Conservation (phyloP, 768 basidiomycete species). For the Imleria badia region DNA sequence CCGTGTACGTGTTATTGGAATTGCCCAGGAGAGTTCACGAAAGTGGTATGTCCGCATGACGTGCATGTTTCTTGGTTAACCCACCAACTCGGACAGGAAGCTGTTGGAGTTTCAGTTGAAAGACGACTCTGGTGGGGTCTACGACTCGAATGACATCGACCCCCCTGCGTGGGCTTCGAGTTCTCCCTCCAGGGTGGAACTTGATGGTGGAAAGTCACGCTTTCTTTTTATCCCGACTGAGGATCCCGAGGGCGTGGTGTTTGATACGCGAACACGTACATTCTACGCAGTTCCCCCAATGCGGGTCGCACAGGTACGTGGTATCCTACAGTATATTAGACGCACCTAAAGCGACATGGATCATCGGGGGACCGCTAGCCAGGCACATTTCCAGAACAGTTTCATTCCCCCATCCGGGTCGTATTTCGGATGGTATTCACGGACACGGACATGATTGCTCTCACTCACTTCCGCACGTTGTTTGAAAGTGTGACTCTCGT, state of each 20-base stretch:
- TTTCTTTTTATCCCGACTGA: neutral
- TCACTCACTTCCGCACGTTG: neutral
- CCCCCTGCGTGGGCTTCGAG: neutral
- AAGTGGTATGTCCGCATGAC: neutral
- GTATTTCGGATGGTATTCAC: neutral
- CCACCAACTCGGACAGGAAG: neutral
- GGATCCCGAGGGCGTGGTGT: rapidly evolving
- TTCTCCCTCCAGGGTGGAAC: rapidly evolving
- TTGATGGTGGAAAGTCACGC: neutral
- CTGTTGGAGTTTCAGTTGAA: neutral
- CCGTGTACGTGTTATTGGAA: neutral
- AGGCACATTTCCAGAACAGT: neutral
- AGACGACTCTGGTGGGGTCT: neutral
- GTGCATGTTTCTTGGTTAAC: neutral
- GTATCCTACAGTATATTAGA: slow-evolving; percentile 7
- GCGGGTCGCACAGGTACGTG: neutral
- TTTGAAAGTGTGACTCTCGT: neutral
- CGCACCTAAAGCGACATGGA: neutral
- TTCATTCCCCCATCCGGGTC: no score
- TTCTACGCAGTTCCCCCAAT: neutral
- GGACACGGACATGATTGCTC: neutral
- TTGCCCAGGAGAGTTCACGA: no score
- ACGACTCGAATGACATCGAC: neutral
- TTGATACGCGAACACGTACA: neutral
- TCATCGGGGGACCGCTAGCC: neutral